Percentiles rank a stretch among this genome's conserved stretches.
phyloP scores from a whole-genome alignment of 1,284 basidiomycete genomes.

The Sanguinoderma infundibulare region DNA sequence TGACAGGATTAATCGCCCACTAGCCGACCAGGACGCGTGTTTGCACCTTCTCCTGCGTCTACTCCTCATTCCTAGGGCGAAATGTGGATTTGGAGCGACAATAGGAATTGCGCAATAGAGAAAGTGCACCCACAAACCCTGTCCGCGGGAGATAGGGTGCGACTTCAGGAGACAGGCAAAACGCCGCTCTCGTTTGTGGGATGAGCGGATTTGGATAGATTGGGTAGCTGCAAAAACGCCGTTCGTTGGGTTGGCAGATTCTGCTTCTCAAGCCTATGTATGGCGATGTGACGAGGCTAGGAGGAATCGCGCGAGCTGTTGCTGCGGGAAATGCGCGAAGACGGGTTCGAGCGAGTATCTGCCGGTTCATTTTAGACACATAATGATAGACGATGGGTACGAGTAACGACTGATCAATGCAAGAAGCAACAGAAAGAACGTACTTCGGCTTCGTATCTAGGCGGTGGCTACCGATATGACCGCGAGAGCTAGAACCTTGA shows the following conservation, averaged over 20 bases:
- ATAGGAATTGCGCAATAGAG: not conserved
- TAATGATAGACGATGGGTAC: not conserved
- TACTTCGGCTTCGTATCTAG: not conserved
- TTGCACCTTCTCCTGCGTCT: not conserved
- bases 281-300: not conserved
- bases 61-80: not conserved
- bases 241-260: not conserved
- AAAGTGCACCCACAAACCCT: not conserved
- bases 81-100: not conserved
- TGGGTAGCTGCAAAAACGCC: not conserved
- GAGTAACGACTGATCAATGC: not conserved
- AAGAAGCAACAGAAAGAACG: not conserved
- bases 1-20: not conserved
- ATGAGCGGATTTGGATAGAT: not conserved
- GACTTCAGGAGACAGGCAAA: not conserved
- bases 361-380: not conserved
- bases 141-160: not conserved
- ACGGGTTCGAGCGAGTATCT: not conserved
- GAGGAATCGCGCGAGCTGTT: not conserved
- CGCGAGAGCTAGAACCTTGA: not conserved
- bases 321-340: not conserved
- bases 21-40: not conserved
- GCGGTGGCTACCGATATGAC: not conserved
- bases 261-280: not conserved
- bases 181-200: not conserved